These are phyloP conservation scores for Aspergillus wentii DNA, from an alignment of 495 filamentous ascomycete species.

Conservation along the genomic window DNA sequence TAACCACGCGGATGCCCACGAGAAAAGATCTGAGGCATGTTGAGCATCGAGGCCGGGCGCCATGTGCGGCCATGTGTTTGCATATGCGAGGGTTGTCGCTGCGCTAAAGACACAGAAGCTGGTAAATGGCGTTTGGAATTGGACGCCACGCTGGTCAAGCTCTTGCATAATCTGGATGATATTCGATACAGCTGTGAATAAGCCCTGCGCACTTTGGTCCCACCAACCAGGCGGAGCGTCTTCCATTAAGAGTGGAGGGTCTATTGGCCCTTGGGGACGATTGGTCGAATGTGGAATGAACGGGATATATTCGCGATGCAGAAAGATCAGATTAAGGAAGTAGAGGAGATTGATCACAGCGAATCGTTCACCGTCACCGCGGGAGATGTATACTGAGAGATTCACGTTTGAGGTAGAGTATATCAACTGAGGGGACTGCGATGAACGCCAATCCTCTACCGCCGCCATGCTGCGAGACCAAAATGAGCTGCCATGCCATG, in stretches of 20 bases:
- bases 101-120: constrained; percentile 1
- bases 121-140: constrained; percentile 1
- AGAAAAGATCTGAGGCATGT: neutral
- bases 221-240: constrained; percentile 1
- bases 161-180: neutral
- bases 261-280: neutral
- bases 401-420: neutral
- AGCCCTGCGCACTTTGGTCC: neutral
- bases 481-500: neutral
- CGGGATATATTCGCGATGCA: constrained; percentile 1
- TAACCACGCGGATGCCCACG: neutral
- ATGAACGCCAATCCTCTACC: constrained; percentile 1
- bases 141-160: neutral
- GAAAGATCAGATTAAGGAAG: neutral
- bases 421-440: neutral
- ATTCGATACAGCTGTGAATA: neutral
- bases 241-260: neutral
- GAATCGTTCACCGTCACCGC: neutral
- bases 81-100: neutral
- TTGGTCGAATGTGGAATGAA: neutral
- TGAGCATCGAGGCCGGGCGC: neutral
- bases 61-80: neutral
- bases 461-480: neutral
- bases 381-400: neutral
- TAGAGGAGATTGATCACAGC: constrained; percentile 1